Evolutionary conservation across 73 alveolate genomes (phyloP).

Genomic region (Effrenium voratum): DNA sequence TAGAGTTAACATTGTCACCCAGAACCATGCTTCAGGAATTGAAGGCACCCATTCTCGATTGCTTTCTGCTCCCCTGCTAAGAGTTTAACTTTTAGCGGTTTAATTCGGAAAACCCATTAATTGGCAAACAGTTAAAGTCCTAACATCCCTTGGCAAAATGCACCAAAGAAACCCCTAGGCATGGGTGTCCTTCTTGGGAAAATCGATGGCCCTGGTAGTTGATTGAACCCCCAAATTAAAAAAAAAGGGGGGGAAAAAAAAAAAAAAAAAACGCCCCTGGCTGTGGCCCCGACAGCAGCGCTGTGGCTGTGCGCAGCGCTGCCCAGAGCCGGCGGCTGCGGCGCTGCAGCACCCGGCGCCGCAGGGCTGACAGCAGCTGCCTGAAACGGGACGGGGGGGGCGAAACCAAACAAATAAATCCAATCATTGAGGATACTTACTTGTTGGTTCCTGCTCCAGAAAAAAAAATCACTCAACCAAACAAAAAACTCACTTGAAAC

Average conservation of each 20-base stretch:
- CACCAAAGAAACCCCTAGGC: neutral
- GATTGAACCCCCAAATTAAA: neutral
- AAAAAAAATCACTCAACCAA: neutral
- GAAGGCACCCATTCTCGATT: too few relatives aligned
- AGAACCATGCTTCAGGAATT: too few relatives aligned
- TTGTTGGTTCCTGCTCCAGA: neutral
- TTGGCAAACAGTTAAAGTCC: too few relatives aligned
- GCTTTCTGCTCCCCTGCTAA: too few relatives aligned
- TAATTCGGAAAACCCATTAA: too few relatives aligned
- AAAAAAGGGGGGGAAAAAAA: neutral
- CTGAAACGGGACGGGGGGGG: neutral
- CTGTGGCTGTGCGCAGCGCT: conserved; percentile 34
- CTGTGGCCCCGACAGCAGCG: conserved; percentile 15
- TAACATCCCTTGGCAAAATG: too few relatives aligned
- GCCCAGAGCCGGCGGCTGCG: conserved; percentile 53
- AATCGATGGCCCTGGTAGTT: too few relatives aligned
- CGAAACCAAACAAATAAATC: too few relatives aligned
- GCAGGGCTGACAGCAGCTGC: conserved; percentile 35
- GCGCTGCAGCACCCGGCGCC: conserved; percentile 46
- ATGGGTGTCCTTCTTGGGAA: neutral
- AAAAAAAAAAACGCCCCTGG: neutral
- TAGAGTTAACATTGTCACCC: too few relatives aligned
- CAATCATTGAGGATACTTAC: neutral
- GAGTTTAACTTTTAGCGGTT: too few relatives aligned
- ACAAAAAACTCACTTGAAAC: neutral